A percentile compares a stretch with the other conserved stretches of the same genome.
phyloP scores from a whole-genome alignment of 129 eudicot genomes.

The Chrysanthemum makinoi region DNA sequence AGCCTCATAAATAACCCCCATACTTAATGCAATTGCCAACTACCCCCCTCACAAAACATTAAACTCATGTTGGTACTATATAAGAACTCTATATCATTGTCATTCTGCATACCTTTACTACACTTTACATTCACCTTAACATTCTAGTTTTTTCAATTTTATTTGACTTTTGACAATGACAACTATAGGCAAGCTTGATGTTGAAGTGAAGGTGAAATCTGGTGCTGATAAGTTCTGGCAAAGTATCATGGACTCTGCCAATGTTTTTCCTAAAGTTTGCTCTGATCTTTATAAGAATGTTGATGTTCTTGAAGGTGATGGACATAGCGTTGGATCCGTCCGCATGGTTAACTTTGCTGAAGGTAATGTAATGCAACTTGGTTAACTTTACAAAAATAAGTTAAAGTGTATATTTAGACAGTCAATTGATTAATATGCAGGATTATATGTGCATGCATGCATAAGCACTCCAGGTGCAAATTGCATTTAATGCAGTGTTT shows the following conservation, averaged over 20 bases:
- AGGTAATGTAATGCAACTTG: constrained; percentile 35
- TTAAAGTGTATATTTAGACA: not conserved
- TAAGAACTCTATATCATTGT: constrained; percentile 28
- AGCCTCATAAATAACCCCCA: constrained; percentile 27
- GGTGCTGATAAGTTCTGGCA: constrained; percentile 60
- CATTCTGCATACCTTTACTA: constrained; percentile 15
- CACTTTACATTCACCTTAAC: constrained; percentile 8
- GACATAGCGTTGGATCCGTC: constrained; percentile 63
- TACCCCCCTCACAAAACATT: constrained; percentile 20
- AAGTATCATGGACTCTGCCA: constrained; percentile 49
- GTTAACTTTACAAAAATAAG: too few relatives aligned
- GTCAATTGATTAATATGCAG: not conserved
- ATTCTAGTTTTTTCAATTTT: not conserved
- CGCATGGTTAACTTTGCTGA: constrained; percentile 58
- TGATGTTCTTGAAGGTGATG: constrained; percentile 78
- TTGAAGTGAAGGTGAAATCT: constrained; percentile 74
- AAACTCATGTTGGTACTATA: constrained; percentile 19
- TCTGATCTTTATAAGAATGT: constrained; percentile 62
- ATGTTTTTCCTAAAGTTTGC: constrained; percentile 68
- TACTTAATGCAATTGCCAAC: constrained; percentile 33
- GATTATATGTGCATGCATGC: not conserved
- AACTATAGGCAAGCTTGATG: constrained; percentile 54
- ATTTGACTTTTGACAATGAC: constrained; percentile 34
- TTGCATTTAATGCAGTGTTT: not conserved
- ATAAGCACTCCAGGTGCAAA: not conserved